Evolutionary conservation across 2,329 filamentous ascomycete genomes (phyloP).

Genomic region (Fusarium illudens): DNA sequence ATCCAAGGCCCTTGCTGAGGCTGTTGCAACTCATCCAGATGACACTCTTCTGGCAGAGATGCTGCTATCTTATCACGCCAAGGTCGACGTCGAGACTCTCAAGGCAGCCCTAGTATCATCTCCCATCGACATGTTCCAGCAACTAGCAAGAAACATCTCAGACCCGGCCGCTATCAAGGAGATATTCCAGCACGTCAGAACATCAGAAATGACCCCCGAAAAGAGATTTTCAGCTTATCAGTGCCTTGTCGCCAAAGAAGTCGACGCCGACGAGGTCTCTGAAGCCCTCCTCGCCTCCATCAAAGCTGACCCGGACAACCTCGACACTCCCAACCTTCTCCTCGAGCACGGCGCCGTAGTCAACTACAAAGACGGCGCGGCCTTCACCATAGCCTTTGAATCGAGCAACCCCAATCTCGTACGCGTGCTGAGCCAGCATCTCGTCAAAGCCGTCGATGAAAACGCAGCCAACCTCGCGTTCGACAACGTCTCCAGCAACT

Average conservation of each 20-base stretch:
- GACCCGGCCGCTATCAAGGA: not conserved
- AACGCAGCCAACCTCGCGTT: constrained; percentile 1
- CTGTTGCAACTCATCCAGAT: not conserved
- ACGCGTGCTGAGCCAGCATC: not conserved
- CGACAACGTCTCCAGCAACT: not conserved
- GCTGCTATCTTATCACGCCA: constrained; percentile 2
- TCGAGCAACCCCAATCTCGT: not conserved
- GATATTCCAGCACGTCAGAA: not conserved
- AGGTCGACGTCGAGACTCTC: not conserved
- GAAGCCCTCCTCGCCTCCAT: not conserved
- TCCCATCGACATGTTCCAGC: not conserved
- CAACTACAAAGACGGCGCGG: not conserved
- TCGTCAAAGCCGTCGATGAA: not conserved
- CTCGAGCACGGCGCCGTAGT: not conserved
- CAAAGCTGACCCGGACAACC: not conserved
- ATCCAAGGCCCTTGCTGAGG: not conserved
- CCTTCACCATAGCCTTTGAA: not conserved
- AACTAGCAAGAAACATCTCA: not conserved
- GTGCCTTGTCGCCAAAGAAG: not conserved
- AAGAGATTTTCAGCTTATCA: not conserved
- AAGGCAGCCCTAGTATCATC: not conserved
- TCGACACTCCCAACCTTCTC: not conserved
- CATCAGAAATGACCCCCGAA: not conserved
- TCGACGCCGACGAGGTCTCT: not conserved
- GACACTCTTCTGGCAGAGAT: not conserved